Percentiles rank a stretch among this genome's conserved stretches.
phyloP scores from a whole-genome alignment of 2,329 filamentous ascomycete genomes.

The Colletotrichum sp. region DNA sequence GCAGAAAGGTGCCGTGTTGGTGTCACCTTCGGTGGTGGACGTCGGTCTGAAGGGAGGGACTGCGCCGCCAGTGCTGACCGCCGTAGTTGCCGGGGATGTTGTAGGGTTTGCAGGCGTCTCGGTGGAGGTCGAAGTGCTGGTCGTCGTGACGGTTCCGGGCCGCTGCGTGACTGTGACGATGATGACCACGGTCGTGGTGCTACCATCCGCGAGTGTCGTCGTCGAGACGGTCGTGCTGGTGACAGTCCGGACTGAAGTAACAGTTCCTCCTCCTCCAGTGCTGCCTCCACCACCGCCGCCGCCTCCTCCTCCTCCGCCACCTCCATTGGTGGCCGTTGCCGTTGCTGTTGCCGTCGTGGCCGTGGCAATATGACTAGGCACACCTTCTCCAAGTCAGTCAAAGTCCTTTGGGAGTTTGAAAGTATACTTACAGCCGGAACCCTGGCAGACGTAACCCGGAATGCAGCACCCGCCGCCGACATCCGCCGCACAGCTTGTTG shows the following conservation, averaged over 20 bases:
- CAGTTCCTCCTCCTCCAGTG: background rate
- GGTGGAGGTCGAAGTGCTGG: constrained; percentile 42
- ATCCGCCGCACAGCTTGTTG: constrained; percentile 67
- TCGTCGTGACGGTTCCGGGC: constrained; percentile 23
- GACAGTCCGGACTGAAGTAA: constrained; percentile 39
- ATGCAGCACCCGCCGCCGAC: constrained; percentile 80
- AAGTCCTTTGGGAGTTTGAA: background rate
- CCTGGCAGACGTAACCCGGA: constrained; percentile 71
- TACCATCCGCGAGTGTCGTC: constrained; percentile 33
- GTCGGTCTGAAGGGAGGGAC: constrained; percentile 55
- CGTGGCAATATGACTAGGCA: constrained; percentile 32
- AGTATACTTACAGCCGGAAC: constrained; percentile 68
- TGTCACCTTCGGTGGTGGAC: constrained; percentile 37
- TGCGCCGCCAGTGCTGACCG: constrained; percentile 42
- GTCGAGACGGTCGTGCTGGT: background rate
- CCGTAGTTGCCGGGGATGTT: constrained; percentile 41
- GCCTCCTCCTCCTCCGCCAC: background rate
- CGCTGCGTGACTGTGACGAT: constrained; percentile 44
- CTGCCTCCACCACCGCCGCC: background rate
- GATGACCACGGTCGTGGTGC: constrained; percentile 44
- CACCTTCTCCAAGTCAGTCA: constrained; percentile 31
- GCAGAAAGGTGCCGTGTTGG: constrained; percentile 52
- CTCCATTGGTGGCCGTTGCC: constrained; percentile 1
- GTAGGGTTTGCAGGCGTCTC: constrained; percentile 43
- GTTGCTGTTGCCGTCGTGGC: constrained; percentile 25